Evolutionary conservation across 495 filamentous ascomycete genomes (phyloP), one percentile per base, ranked within the genome.

Genomic region (Penicillium lagena): DNA sequence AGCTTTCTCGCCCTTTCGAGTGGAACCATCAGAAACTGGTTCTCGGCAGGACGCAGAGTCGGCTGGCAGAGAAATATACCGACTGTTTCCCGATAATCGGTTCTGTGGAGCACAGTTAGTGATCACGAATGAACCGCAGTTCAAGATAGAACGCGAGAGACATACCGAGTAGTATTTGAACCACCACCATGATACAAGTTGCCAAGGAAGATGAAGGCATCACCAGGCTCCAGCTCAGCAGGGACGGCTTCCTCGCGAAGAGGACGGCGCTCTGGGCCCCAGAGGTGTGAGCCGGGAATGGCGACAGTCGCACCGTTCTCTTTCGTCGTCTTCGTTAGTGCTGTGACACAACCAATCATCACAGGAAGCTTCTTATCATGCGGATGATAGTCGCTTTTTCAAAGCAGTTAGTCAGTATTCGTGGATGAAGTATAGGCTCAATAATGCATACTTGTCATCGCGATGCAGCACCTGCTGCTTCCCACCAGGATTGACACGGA

Each of bases 241-340:
- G 55, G 50, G 12, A 58, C 39, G 9, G 54, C 53, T 29, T 63
- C 59, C 11, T 63, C 59, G 34, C 50, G 47, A 9, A 47, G 14
- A 4, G 60, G 60, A 4, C 35, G 38, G 2, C 59, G 47, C 0
- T 55, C 59, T 11, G 46, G 45, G 1, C 47, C 53, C 60, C 60
- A 72, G 10, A 70, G 54, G 50, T 76, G 71, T 5, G 54, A 61
- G 7, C 68, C 65, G 0, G 70, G 71, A 42, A 74, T 67, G 28
- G 71, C 59, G 8, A 68, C 56, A 0, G 72, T 76, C 12, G 71
- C 71, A 13, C 72, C 72, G 43, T 76, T 76, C 29, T 54, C 51
- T 37, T 54, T 59, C 8, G 64, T 68, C 1, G 57, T 62, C 39
- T 54, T 62, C 10, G 55, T 67, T 42, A 47, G 41, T 15, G 52